Evolutionary conservation across 306 rosid species (phyloP), one percentile per base, ranked within the genome.

Genomic region (Crotalaria pallida): DNA sequence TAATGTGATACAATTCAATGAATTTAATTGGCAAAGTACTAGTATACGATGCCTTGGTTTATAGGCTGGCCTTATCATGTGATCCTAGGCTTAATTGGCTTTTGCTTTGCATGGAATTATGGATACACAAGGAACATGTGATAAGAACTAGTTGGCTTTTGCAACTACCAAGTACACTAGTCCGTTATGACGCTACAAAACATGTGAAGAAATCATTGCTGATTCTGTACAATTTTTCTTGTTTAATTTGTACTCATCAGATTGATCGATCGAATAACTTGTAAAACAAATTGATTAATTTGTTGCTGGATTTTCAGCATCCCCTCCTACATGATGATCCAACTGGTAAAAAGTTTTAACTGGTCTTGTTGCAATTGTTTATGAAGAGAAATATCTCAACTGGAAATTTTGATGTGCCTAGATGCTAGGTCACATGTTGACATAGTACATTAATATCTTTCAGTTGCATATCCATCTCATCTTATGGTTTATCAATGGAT

Each of bases 71-170:
- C 18, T 60, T 73, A 4, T 63, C 78, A 52, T 40, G 78, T 73
- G 78, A 74, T 41, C 21, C 3, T 9, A 51, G 50, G 62, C 73
- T 31, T 19, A n/a, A 33, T 33, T 7, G 38, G 26, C 34, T 69
- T 47, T 67, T 70, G 41, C 13, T 41, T 75, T 66, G 60, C 66
- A 62, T 55, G 56, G 67, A 77, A 71, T 63, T 55, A 71, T 31
- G 68, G 55, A 56, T 9, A 49, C 82, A 64, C 11, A 63, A 33
- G 73, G 61, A 77, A 77, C 82, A 71, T 64, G 81, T 77, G 77
- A 77, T n/a, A 17, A 53, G 67, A 31, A 55, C 81, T 69, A 31
- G 72, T 69, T 69, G 51, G 71, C 65, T 52, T 36, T 62, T 69
- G 59, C 72, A 43, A 17, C 36, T 26, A 16, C 69, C 9, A 59